Conservation (phyloP, 208 protist genomes). For the Perkinsela sp. region DNA sequence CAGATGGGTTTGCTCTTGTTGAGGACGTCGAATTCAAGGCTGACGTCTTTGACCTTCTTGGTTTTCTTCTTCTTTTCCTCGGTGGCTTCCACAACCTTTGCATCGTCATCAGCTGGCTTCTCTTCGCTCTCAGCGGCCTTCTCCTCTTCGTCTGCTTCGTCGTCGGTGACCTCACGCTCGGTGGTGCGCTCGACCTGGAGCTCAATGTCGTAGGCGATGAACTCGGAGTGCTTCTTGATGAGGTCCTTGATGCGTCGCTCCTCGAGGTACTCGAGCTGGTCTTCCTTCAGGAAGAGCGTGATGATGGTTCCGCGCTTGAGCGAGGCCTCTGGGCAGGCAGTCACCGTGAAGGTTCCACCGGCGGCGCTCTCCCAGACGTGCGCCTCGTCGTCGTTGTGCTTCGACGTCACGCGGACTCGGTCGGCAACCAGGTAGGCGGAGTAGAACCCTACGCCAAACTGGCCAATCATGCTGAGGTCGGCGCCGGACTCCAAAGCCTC, state of each 20-base stretch:
- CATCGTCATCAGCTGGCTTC: conserved; percentile 29
- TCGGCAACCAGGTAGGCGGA: conserved; percentile 94
- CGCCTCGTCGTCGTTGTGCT: conserved; percentile 85
- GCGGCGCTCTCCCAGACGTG: conserved; percentile 89
- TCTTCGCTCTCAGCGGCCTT: conserved; percentile 16
- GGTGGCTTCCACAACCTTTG: conserved; percentile 31
- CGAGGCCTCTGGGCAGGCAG: conserved; percentile 22
- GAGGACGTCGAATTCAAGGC: conserved; percentile 61
- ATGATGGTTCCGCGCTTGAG: conserved; percentile 86
- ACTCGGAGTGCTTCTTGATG: conserved; percentile 96
- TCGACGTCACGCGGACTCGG: conserved; percentile 79
- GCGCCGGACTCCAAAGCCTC: conserved; percentile 80
- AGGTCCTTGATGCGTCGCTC: conserved; percentile 80
- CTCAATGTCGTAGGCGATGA: conserved; percentile 93
- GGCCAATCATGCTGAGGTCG: conserved; percentile 94
- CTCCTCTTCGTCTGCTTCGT: conserved; percentile 60
- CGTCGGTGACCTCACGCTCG: conserved; percentile 76
- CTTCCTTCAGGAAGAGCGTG: conserved; percentile 85
- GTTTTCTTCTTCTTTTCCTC: conserved; percentile 35
- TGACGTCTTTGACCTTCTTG: conserved; percentile 13
- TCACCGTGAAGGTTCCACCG: conserved; percentile 87
- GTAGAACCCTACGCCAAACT: conserved; percentile 99
- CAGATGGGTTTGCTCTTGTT: conserved; percentile 91
- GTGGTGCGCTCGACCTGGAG: conserved; percentile 70
- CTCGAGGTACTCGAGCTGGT: conserved; percentile 79